Base-by-base conservation (phyloP, 805 yeast species). In the Candida glaebosa region DNA sequence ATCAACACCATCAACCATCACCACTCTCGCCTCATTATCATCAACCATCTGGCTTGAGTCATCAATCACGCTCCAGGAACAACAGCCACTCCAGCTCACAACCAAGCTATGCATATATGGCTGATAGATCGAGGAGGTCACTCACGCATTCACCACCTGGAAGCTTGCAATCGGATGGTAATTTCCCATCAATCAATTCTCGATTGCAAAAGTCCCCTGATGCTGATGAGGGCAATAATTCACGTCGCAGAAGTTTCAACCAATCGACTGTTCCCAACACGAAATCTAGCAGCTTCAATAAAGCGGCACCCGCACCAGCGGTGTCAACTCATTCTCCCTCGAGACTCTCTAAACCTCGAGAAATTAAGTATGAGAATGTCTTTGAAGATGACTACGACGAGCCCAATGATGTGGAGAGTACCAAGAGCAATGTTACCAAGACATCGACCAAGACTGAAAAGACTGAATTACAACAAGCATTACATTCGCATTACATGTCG, bases 301-400 rank as follows among this genome's bases (percentile, higher is more conserved):
- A 15, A 14, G 28, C 22, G 5, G 28, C 18, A 3, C 34, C 7
- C 5, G 19, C 17, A 8, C 9, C 17, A 19, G 6, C 14, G 5
- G 4, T 15, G 7, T 15, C 43, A 8, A 58, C 62, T 2, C 38
- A 56, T 8, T 71, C 70, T 1, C 52, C 71, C 4, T 65, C 73
- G 1, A 58, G 64, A 1, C 70, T 71, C 0, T 65, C 71, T 6
- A 53, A 56, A 1, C 54, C 55, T 37, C 41, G 52, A n/a, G 39
- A 47, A 34, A 49, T 52, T 2, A 57, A 56, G 24, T 69, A 69
- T 50, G 71, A 60, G 28, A 60, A 63, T 47, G 73, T 69, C 17
- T 69, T 69, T 52, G 75, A 67, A 16, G 73, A 68, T 40, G 72
- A 66, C 31, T 78, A 74, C 30, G 82, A 78, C 24, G 84, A 78